Evolutionary conservation across 768 basidiomycete species (phyloP), one percentile per base, ranked within the genome.

Genomic region (Russula vinacea): DNA sequence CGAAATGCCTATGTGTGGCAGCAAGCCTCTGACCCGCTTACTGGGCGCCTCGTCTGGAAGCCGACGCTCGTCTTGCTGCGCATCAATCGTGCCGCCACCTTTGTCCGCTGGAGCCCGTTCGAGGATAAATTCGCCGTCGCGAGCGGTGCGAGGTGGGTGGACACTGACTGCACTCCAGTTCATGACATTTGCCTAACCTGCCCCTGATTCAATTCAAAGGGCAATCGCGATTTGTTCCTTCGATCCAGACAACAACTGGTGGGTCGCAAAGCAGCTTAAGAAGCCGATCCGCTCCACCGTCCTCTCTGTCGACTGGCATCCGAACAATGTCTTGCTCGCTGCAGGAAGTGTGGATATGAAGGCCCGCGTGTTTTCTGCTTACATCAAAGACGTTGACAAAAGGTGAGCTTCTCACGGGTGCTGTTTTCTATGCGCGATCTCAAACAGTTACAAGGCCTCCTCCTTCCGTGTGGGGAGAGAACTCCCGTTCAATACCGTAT

Each of bases 51-150:
- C 57, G 71, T 83, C 60, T 99, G 97, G 97, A 94, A 95, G 76
- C 97, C 97, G 3, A 96, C 94, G 2, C 82, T 99, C n/a, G 97
- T 98, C 24, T 75, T 98, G 63, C 83, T 99, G 59, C 84, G 95
- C 62, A 89, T 99, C 80, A 98, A 98, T 76, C 81, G 97, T 49
- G 94, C 97, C 0, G 97, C 97, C 1, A 99, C 97, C 1, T 85
- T 84, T 71, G 97, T 98, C 56, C 82, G 89, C 69, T 99, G 97
- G 97, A 94, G 92, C 74, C 97, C 97, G 1, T 87, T 89, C 69
- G 97, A 98, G 75, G 92, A 98, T 76, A 99, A 99, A 76, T 99
- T 99, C 72, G 97, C 97, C 7, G 97, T 99, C 17, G 95, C 94
- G 3, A 94, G 91, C 69, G 97, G 97, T 65, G 97, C 96, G 17